Evolutionary conservation across 2,329 filamentous ascomycete species (phyloP).

Genomic region (Nannizzia gypsea): DNA sequence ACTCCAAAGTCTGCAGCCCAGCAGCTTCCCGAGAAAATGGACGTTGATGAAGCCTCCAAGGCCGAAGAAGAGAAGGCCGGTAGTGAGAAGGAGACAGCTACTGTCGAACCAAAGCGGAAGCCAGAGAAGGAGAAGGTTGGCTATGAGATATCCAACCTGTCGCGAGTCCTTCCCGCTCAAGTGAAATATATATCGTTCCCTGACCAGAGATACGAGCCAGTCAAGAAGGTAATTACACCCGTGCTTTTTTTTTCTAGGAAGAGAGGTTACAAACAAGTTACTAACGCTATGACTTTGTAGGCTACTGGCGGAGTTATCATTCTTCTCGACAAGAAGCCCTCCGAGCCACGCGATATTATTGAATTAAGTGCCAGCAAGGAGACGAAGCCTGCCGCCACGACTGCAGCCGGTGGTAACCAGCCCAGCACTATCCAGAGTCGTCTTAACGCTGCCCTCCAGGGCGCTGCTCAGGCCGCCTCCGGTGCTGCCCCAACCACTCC

Average conservation of each 20-base stretch:
- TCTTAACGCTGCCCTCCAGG: conserved; percentile 30
- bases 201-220: conserved; percentile 79
- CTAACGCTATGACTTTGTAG: conserved; percentile 40
- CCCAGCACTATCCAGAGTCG: conserved; percentile 35
- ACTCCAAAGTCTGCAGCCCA: conserved; percentile 54
- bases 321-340: conserved; percentile 71
- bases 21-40: conserved; percentile 68
- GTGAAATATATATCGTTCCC: conserved; percentile 94
- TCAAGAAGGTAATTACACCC: conserved; percentile 59
- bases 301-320: conserved; percentile 88
- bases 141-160: conserved; percentile 96
- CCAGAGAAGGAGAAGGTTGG: conserved; percentile 91
- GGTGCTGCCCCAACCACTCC: conserved; percentile 16
- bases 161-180: conserved; percentile 78
- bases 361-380: conserved; percentile 86
- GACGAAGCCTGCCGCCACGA: conserved; percentile 25
- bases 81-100: conserved; percentile 48
- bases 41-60: conserved; percentile 49
- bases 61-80: conserved; percentile 51
- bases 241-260: not conserved
- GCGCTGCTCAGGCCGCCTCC: conserved; percentile 11
- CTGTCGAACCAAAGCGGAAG: conserved; percentile 67
- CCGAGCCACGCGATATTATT: conserved; percentile 65
- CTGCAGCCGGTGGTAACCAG: conserved; percentile 15
- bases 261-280: not conserved